Evolutionary conservation across 2,329 filamentous ascomycete species (phyloP).

Genomic region (Fusarium kyushuense): DNA sequence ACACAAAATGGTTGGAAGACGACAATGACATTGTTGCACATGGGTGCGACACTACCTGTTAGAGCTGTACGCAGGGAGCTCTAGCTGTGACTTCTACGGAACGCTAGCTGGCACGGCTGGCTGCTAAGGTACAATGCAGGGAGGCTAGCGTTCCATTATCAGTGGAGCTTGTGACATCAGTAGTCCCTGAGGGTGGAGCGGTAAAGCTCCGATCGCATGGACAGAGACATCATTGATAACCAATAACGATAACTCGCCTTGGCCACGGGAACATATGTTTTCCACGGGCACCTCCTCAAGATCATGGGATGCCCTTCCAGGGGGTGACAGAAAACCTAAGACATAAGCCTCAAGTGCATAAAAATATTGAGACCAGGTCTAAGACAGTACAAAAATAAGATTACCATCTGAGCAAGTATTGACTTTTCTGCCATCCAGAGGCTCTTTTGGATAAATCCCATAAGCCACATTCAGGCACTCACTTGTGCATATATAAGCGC

Average conservation of each 20-base stretch:
- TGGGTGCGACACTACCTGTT: conserved; percentile 17
- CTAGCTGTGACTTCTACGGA: conserved; percentile 9
- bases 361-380: neutral
- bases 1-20: conserved; percentile 17
- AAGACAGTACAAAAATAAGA: neutral
- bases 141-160: conserved; percentile 16
- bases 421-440: neutral
- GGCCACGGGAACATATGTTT: conserved; percentile 35
- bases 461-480: neutral
- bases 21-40: conserved; percentile 17
- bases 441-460: conserved; percentile 17
- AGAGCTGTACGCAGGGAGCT: conserved; percentile 18
- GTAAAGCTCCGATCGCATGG: conserved; percentile 22
- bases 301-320: conserved; percentile 28
- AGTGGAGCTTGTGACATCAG: conserved; percentile 40
- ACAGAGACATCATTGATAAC: neutral
- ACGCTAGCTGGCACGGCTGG: neutral
- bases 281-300: conserved; percentile 7
- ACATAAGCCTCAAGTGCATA: neutral
- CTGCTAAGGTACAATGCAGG: conserved; percentile 2
- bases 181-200: conserved; percentile 19
- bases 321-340: neutral
- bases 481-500: neutral
- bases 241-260: conserved; percentile 26
- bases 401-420: neutral